A percentile compares a stretch with the other conserved stretches of the same genome.
Evolutionary conservation across 179 eudicot genomes (phyloP).

Genomic region (Nepenthes alata): DNA sequence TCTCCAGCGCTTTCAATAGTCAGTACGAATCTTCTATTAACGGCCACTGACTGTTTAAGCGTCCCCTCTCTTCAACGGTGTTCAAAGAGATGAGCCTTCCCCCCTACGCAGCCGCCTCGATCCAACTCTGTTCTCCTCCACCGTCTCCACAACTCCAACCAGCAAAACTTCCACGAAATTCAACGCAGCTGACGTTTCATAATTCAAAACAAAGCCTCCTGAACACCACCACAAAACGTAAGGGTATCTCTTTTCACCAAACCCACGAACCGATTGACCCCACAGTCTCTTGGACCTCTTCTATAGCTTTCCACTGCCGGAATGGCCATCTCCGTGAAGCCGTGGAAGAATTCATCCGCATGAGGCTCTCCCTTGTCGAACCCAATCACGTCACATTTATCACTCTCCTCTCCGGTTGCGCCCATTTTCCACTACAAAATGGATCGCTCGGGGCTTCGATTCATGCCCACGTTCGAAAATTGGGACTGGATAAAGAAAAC

Average conservation of each 20-base stretch:
- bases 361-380: conserved; percentile 41
- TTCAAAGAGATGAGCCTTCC: conserved; percentile 23
- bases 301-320: conserved; percentile 43
- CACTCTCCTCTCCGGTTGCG: conserved; percentile 63
- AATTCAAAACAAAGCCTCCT: conserved; percentile 9
- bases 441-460: conserved; percentile 24
- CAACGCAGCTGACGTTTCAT: conserved; percentile 5
- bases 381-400: conserved; percentile 67
- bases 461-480: conserved; percentile 48
- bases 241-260: conserved; percentile 7
- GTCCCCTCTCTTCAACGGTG: too few relatives aligned
- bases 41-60: too few relatives aligned
- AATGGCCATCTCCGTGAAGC: conserved; percentile 40
- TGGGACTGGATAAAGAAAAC: conserved; percentile 32
- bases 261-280: conserved; percentile 24
- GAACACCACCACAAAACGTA: conserved; percentile 7
- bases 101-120: conserved; percentile 15
- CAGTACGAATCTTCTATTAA: too few relatives aligned
- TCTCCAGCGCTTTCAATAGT: too few relatives aligned
- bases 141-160: conserved; percentile 10
- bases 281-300: conserved; percentile 55
- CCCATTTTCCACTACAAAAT: conserved; percentile 29
- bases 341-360: conserved; percentile 26
- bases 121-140: conserved; percentile 11
- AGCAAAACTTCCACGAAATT: conserved; percentile 8